Evolutionary conservation across 805 yeast genomes (phyloP).

Genomic region (Kazachstania bromeliacearum): DNA sequence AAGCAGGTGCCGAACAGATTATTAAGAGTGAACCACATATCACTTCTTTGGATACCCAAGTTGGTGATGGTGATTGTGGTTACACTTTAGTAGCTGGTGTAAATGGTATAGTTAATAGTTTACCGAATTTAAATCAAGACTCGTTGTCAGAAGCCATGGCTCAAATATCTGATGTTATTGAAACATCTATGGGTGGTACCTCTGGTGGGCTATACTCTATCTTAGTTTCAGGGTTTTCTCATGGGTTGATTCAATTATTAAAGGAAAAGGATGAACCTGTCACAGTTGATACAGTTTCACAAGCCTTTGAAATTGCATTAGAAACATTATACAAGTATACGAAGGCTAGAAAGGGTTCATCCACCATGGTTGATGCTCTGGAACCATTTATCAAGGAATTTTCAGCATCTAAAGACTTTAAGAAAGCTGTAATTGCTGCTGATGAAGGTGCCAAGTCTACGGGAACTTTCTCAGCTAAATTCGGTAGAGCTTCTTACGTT

Average conservation of each 20-base stretch:
- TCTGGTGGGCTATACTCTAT: slow-evolving; percentile 91
- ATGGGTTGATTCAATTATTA: slow-evolving; percentile 32
- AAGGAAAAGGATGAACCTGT: slow-evolving; percentile 23
- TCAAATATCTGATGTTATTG: slow-evolving; percentile 75
- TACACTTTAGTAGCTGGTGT: slow-evolving; percentile 83
- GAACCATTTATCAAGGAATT: slow-evolving; percentile 76
- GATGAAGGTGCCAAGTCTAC: slow-evolving; percentile 69
- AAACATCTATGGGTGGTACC: slow-evolving; percentile 94
- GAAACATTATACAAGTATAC: slow-evolving; percentile 77
- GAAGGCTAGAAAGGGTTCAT: slow-evolving; percentile 78
- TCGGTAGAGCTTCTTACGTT: slow-evolving; percentile 92
- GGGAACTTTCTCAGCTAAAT: slow-evolving; percentile 64
- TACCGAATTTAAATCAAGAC: slow-evolving; percentile 34
- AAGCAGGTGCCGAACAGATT: slow-evolving; percentile 42
- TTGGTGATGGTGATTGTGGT: slow-evolving; percentile 97
- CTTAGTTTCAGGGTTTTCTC: slow-evolving; percentile 66
- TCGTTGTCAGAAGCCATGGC: slow-evolving; percentile 48
- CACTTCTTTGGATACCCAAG: slow-evolving; percentile 76
- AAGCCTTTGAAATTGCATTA: slow-evolving; percentile 49
- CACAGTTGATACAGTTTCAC: slow-evolving; percentile 33
- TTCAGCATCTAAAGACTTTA: slow-evolving; percentile 39
- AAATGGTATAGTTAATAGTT: slow-evolving; percentile 50
- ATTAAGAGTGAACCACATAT: slow-evolving; percentile 70
- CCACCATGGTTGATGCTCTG: slow-evolving; percentile 81
- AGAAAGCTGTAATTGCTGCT: slow-evolving; percentile 60